Percentiles rank a stretch among this genome's conserved stretches.
Evolutionary conservation across 164 flowering plant genomes (phyloP).

Genomic region (Pachysandra terminalis): DNA sequence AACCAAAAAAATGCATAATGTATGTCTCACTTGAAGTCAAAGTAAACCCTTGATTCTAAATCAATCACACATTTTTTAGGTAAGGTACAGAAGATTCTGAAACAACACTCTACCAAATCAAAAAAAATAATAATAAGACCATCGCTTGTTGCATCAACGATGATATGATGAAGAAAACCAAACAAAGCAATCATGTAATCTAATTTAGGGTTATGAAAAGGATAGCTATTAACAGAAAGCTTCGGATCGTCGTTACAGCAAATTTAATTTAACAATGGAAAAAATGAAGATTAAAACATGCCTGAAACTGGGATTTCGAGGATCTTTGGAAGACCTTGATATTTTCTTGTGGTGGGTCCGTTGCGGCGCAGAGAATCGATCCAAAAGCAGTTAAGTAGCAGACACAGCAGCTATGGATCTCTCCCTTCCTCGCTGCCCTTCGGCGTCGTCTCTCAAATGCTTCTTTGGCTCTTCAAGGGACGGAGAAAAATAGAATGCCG

Average conservation of each 20-base stretch:
- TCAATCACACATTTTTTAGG: constrained; percentile 14
- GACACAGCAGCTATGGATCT: not conserved
- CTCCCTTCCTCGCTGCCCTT: not conserved
- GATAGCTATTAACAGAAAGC: not conserved
- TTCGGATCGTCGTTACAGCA: not conserved
- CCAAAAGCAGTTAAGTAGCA: no score
- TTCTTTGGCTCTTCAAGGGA: no score
- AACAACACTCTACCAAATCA: constrained; percentile 29
- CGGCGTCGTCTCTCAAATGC: no score
- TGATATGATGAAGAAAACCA: constrained; percentile 11
- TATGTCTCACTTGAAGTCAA: constrained; percentile 29
- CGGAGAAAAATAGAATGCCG: no score
- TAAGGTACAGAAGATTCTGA: constrained; percentile 8
- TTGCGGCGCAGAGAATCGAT: not conserved
- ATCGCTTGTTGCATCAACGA: not conserved
- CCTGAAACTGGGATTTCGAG: not conserved
- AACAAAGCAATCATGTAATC: constrained; percentile 4
- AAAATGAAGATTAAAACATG: not conserved
- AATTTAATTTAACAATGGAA: no score
- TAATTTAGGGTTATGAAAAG: constrained; percentile 3
- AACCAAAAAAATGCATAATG: constrained; percentile 9
- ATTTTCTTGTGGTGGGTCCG: not conserved
- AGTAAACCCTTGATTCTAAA: constrained; percentile 15
- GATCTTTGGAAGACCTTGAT: not conserved
- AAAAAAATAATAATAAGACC: not conserved